Base-by-base conservation (phyloP, 176 grass and related monocot genomes). In the Paspalum notatum region DNA sequence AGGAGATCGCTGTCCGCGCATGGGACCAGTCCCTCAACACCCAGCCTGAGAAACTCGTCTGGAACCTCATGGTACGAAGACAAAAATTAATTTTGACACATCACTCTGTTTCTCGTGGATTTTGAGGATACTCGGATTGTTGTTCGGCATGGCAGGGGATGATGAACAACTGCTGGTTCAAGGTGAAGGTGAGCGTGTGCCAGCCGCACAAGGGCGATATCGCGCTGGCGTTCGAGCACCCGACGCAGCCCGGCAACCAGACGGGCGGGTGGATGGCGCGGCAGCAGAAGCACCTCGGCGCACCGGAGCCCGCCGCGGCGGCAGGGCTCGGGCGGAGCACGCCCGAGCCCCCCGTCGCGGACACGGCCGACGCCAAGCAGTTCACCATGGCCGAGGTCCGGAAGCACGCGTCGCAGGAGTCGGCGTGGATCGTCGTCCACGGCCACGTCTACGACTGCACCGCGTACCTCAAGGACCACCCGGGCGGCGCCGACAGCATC, bases 111-210 rank as follows among this genome's bases (percentile, higher is more conserved):
- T 42, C 5, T 6, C 10, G 47, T 73, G 5, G 20, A 62, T n/a
- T n/a, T 40, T 47, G 17, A 54, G n/a, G n/a, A n/a, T n/a, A n/a
- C n/a, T n/a, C 6, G 48, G 2, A n/a, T n/a, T n/a, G 32, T 3
- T 32, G 32, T 32, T 32, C 3, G 32, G 32, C 32, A 32, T 32
- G 32, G 32, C 76, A 98, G 95, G 96, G 96, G 22, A 99, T 99
- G 96, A 95, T 99, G 96, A 99, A 95, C 90, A 99, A 99, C 66
- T 99, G 96, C 82, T 99, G 96, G 96, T 99, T 99, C 88, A 95
- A 83, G 82, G 88, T 95, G 50, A 95, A 91, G 81, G 78, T 93
- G 66, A 95, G 91, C 82, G 84, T 91, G 86, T 99, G 96, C 76
- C 73, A 89, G 9, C 94, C 89, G 8, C 85, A 94, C 85, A 86